Evolutionary conservation across 2,329 filamentous ascomycete species (phyloP), one percentile per base, ranked within the genome.

Genomic region (Thelonectria rubi): DNA sequence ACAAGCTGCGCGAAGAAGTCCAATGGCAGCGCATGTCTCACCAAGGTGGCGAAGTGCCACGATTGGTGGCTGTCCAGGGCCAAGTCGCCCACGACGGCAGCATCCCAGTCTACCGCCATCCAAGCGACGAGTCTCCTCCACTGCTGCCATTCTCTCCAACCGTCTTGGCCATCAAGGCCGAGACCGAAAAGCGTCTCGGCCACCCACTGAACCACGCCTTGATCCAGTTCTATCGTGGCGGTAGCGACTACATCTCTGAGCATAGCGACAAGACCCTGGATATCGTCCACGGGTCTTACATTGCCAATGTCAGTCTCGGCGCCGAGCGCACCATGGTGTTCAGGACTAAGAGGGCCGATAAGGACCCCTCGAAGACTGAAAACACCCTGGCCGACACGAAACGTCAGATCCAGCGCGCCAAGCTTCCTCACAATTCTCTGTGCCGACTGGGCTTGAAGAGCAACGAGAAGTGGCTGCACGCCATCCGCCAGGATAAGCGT

Each of bases 221-320:
- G 49, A 96, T 99, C 47, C 95, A 99, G 73, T 86, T 93, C 60
- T 99, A 99, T 73, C 91, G 95, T n/a, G 85, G 86, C 68, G 92
- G 94, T 3, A 88, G 87, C 49, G 95, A 99, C 77, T 93, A 93
- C 74, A 99, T 99, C 64, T 95, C 92, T 1, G 95, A 99, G 74
- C 95, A 99, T 73, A 96, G 93, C 40, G 95, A 99, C 75, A 99
- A 99, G 79, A 97, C 94, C 0, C 82, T 99, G 21, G 95, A 99
- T 74, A 95, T 99, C 58, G 88, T 88, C 12, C 87, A 85, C 24
- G 88, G 84, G 5, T 95, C 91, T 21, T 94, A 84, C 62, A 97
- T 99, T 67, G 93, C 94, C 66, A 99, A 98, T 73, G 88, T 97
- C 51, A 97, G 93, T 67, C 84, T 98, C n/a, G 95, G 95, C 1